Base-by-base conservation (phyloP, 2,329 filamentous ascomycete species). In the Zarea fungicola region DNA sequence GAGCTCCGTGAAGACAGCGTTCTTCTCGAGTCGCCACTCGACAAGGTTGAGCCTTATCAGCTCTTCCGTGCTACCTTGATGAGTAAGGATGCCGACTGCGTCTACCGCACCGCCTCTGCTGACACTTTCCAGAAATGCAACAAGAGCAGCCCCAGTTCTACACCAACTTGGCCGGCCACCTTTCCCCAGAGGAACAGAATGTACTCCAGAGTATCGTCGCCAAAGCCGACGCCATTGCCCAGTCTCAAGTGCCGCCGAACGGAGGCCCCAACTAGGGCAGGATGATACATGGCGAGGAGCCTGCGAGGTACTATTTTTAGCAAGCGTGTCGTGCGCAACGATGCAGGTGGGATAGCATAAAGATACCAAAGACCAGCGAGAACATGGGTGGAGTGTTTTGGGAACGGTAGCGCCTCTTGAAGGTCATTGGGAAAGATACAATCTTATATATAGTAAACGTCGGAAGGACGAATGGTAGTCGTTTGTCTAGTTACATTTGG, bases 21-120 rank as follows among this genome's bases (percentile, higher is more conserved):
- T 51, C 75, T 97, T 44, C 80, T 99, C 3, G 93, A 99, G 68
- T 95, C 92, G 11, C 91, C 92, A 14, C 77, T 99, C 21, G 93
- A 99, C 68, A 93, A 93, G 71, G 78, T 99, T 54, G 93, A 99
- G 70, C 91, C 92, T 3, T 99, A 99, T 62, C 80, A 84, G 63
- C 75, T 96, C 54, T 96, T 99, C 78, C 86, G 89, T 65, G 76
- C 80, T 53, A 84, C 88, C 16, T 74, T 97, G 56, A 69, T 92
- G 62, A 86, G 91, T 96, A 82, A 68, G 88, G 81, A 25, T 7
- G 2, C 4, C 31, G 16, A 29, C 13, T 16, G 28, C 3, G 6
- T 5, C 4, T 6, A 5, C 16, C 8, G 18, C 13, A 13, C 10
- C 9, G 11, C 7, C 11, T n/a, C n/a, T 37, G 31, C 43, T 46